Evolutionary conservation across 495 filamentous ascomycete genomes (phyloP).

Genomic region (Neurospora sp.): DNA sequence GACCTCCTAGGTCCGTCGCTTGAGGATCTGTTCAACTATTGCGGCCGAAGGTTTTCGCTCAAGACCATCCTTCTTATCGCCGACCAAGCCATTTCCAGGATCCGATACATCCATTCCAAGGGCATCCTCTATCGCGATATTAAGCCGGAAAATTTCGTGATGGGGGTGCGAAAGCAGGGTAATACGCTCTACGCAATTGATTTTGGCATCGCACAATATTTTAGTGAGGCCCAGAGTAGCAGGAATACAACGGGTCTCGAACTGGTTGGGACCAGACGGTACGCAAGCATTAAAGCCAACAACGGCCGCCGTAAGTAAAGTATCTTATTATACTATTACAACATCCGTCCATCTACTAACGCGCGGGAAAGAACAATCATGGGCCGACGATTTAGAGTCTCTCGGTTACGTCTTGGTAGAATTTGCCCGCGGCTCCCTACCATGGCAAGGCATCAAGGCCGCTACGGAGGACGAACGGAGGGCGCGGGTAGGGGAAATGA

Average conservation of each 20-base stretch:
- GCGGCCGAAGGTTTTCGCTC: slow-evolving; percentile 25
- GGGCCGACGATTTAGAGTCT: slow-evolving; percentile 29
- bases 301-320: slow-evolving; percentile 17
- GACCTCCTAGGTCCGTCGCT: slow-evolving; percentile 32
- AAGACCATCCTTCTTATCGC: slow-evolving; percentile 31
- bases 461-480: slow-evolving; percentile 8
- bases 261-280: slow-evolving; percentile 7
- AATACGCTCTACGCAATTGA: slow-evolving; percentile 25
- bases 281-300: slow-evolving; percentile 25
- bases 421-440: slow-evolving; percentile 28
- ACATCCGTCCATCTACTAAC: slow-evolving; percentile 3
- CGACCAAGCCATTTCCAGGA: slow-evolving; percentile 24
- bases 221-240: slow-evolving; percentile 2
- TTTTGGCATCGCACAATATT: slow-evolving; percentile 19
- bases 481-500: slow-evolving; percentile 12
- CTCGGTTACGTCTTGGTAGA: slow-evolving; percentile 32
- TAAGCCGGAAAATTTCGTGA: slow-evolving; percentile 28
- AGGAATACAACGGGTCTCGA: slow-evolving; percentile 2
- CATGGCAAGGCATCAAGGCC: slow-evolving; percentile 23
- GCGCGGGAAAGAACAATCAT: slow-evolving; percentile 14
- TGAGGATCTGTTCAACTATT: slow-evolving; percentile 26
- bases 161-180: slow-evolving; percentile 22
- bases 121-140: slow-evolving; percentile 26
- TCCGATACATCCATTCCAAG: slow-evolving; percentile 26
- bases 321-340: neutral